phyloP scores from a whole-genome alignment of 305 asterid species.

The Fraxinus baroniana region DNA sequence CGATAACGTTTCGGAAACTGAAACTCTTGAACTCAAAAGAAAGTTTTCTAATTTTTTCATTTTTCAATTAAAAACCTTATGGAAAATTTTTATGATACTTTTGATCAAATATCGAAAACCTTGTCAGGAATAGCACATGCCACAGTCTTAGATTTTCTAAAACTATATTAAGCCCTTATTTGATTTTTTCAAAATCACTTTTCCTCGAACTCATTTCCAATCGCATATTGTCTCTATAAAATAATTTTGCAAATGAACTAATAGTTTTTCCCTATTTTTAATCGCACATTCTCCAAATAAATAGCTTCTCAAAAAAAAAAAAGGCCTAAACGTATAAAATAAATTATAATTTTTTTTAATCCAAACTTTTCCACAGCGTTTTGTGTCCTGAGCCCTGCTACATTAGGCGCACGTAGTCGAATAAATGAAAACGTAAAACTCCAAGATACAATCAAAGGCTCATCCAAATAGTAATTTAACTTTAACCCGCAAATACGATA shows the following conservation, averaged over 20 bases:
- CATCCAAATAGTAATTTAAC: no score
- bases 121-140: neutral
- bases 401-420: neutral
- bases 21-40: neutral
- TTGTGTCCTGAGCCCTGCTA: neutral
- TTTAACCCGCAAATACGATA: no score
- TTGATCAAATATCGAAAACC: neutral
- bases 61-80: no score
- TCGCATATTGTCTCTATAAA: no score
- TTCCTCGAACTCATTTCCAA: no score
- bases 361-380: neutral
- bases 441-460: no score
- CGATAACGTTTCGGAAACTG: neutral
- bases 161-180: neutral
- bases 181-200: no score
- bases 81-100: no score
- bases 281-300: no score
- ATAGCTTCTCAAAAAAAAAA: no score
- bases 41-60: neutral
- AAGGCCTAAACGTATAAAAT: neutral
- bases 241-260: no score
- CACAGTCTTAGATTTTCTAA: neutral
- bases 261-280: no score
- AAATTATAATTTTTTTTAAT: neutral
- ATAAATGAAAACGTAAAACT: neutral